phyloP scores from a whole-genome alignment of 352 stramenopile species.

The Pythium brachiatum region DNA sequence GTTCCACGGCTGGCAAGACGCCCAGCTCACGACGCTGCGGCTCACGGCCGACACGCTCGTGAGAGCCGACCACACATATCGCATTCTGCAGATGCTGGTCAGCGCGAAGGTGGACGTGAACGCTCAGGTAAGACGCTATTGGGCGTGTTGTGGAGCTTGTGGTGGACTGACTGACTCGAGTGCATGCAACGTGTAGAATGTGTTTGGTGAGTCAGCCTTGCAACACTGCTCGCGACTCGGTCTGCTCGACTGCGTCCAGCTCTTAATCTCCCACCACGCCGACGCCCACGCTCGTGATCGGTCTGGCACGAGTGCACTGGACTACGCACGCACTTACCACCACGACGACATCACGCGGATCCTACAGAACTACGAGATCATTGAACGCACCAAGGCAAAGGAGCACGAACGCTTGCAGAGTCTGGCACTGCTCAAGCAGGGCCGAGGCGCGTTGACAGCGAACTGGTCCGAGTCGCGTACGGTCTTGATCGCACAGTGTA shows the following conservation, averaged over 20 bases:
- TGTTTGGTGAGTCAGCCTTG: conserved; percentile 55
- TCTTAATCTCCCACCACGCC: conserved; percentile 45
- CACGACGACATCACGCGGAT: conserved; percentile 30
- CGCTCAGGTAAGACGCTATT: too few species aligned
- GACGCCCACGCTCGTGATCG: conserved; percentile 37
- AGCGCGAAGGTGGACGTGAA: conserved; percentile 39
- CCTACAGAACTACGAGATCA: conserved; percentile 41
- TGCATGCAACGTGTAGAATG: conserved; percentile 37
- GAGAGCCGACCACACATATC: conserved; percentile 32
- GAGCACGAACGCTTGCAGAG: conserved; percentile 31
- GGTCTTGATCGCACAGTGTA: too few species aligned
- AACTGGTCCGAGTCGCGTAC: conserved; percentile 58
- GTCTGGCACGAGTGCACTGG: conserved; percentile 36
- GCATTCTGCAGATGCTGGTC: conserved; percentile 44
- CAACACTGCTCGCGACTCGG: conserved; percentile 54
- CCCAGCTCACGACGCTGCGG: conserved; percentile 28
- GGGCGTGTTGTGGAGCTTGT: too few species aligned
- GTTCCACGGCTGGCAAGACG: conserved; percentile 41
- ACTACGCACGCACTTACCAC: conserved; percentile 36
- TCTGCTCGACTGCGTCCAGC: conserved; percentile 48
- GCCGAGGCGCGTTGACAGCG: conserved; percentile 40
- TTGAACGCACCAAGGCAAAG: conserved; percentile 32
- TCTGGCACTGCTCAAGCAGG: conserved; percentile 33
- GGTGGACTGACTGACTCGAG: not conserved
- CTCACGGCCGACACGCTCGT: conserved; percentile 29